Conservation (phyloP, 805 yeast genomes). For the Candida nanaspora region DNA sequence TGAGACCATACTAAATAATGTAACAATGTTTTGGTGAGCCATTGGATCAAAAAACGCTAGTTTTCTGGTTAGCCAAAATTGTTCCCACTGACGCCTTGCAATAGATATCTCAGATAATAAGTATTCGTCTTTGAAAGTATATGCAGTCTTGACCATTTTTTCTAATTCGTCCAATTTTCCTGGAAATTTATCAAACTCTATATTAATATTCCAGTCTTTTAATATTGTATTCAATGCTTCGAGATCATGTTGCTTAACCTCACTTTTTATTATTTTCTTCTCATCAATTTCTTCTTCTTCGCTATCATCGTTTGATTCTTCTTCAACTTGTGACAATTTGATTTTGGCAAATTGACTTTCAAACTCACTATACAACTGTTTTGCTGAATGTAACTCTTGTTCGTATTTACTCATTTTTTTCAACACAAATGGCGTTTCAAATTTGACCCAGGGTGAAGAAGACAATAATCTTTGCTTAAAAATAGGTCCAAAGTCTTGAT, state of each 20-base stretch:
- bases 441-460: slow-evolving; percentile 77
- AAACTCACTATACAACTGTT: slow-evolving; percentile 21
- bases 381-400: slow-evolving; percentile 20
- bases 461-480: slow-evolving; percentile 54
- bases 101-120: slow-evolving; percentile 23
- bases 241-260: slow-evolving; percentile 12
- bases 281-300: slow-evolving; percentile 8
- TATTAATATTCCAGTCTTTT: slow-evolving; percentile 11
- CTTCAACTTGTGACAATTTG: slow-evolving; percentile 7
- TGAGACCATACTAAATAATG: slow-evolving; percentile 77
- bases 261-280: slow-evolving; percentile 1
- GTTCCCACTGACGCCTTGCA: slow-evolving; percentile 61
- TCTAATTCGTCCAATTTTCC: slow-evolving; percentile 27
- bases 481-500: slow-evolving; percentile 21
- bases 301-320: not conserved
- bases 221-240: slow-evolving; percentile 10
- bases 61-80: slow-evolving; percentile 35
- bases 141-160: slow-evolving; percentile 29
- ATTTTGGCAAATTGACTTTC: slow-evolving; percentile 9
- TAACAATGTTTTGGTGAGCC: slow-evolving; percentile 70
- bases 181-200: slow-evolving; percentile 25
- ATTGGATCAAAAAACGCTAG: slow-evolving; percentile 57
- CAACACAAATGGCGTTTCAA: slow-evolving; percentile 49
- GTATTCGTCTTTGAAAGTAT: slow-evolving; percentile 19
- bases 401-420: slow-evolving; percentile 15